Evolutionary conservation across 768 basidiomycete species (phyloP), one percentile per base, ranked within the genome.

Genomic region (Rhizopogon salebrosus): DNA sequence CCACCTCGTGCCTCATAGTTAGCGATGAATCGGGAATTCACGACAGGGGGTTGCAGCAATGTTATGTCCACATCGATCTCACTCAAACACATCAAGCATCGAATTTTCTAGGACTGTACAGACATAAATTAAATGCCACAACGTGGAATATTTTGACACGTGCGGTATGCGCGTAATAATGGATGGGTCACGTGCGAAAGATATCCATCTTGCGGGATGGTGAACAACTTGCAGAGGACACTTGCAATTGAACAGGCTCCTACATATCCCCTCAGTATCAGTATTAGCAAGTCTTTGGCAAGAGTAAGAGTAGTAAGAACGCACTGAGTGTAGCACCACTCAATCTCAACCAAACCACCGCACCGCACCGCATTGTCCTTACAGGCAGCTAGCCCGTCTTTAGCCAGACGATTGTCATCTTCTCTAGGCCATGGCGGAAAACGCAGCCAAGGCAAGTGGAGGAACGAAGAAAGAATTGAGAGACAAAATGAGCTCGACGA

Each of bases 401-500:
- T 10, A 8, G 20, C 45, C 20, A 34, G n/a, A 18, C 27, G 26
- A 27, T 41, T 41, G 16, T 8, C 1, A 45, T 29, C 20, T 11
- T 34, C 22, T 34, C 22, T 22, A 23, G 16, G 9, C 31, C 22
- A 29, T 31, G 10, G 20, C 8, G 24, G 34, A 36, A 5, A 27
- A 51, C 13, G 37, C 3, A 38, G 38, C 10, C 8, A 41, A 11
- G 29, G 20, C 29, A 5, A 29, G 35, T 35, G 2, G 35, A 23
- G 8, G 36, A n/a, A 23, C 23, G 14, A 27, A 56, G 43, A 13
- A 58, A 4, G 23, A 55, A 27, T 40, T 3, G 42, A 27, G 36
- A 50, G 40, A 37, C 41, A 48, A 42, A 26, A 49, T n/a, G 27
- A 37, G 49, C 22, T 46, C 35, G 23, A 36, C 35, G 43, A 54